These are phyloP conservation scores for Plasmodium sp. DNA, from an alignment of 169 alveolate genomes.

Conservation along the genomic window DNA sequence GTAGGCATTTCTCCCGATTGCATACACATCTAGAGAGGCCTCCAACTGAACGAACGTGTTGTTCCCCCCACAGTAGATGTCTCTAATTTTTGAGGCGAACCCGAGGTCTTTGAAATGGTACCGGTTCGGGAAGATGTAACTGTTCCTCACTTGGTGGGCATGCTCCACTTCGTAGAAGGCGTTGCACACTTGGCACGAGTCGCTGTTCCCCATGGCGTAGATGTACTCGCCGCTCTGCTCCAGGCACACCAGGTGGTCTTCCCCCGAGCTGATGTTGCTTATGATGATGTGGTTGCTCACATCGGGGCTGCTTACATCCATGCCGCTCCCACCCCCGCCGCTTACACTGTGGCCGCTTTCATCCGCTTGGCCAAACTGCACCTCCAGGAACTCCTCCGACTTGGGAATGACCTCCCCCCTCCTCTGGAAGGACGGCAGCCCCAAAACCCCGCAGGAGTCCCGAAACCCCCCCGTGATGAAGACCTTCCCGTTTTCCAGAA, in stretches of 20 bases:
- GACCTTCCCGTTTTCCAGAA: conserved; percentile 82
- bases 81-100: conserved; percentile 72
- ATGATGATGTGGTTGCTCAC: background rate
- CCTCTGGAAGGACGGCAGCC: conserved; percentile 82
- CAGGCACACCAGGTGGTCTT: conserved; percentile 80
- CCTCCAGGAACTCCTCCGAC: conserved; percentile 42
- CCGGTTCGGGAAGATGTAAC: conserved; percentile 52
- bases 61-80: conserved; percentile 85
- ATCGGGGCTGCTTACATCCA: too few species aligned
- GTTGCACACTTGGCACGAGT: conserved; percentile 80
- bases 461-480: conserved; percentile 87
- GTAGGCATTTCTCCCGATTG: conserved; percentile 89
- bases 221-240: conserved; percentile 74
- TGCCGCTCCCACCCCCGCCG: too few species aligned
- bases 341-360: too few species aligned
- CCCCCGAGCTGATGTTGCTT: conserved; percentile 81
- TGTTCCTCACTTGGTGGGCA: conserved; percentile 23
- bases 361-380: background rate
- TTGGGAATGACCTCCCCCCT: conserved; percentile 36
- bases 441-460: conserved; percentile 86
- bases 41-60: conserved; percentile 86
- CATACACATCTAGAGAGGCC: conserved; percentile 77
- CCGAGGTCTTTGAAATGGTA: conserved; percentile 71
- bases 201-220: conserved; percentile 84
- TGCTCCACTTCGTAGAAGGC: conserved; percentile 48